Percentiles rank a stretch among this genome's conserved stretches.
phyloP scores from a whole-genome alignment of 1,139 yeast species.

The Meyerozyma athensensis region DNA sequence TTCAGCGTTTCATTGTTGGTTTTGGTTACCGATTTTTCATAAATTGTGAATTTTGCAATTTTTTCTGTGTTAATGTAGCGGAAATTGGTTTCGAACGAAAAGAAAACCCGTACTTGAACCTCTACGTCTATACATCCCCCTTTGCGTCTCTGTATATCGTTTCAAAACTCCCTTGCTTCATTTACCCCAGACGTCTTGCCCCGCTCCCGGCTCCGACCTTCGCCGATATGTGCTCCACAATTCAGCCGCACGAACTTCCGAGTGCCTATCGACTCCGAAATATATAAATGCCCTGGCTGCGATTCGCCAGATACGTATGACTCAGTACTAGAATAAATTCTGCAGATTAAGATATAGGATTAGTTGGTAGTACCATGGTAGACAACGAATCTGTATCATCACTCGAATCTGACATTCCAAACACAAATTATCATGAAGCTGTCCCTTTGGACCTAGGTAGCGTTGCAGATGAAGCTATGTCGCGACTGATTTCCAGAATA shows the following conservation, averaged over 20 bases:
- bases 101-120: no score
- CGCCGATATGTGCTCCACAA: background rate
- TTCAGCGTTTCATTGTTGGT: no score
- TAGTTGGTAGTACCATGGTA: no score
- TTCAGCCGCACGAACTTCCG: background rate
- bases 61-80: no score
- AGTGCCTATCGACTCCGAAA: background rate
- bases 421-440: conserved; percentile 8
- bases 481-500: conserved; percentile 14
- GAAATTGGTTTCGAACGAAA: no score
- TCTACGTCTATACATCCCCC: background rate
- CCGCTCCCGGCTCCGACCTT: conserved; percentile 1
- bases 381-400: background rate
- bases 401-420: background rate
- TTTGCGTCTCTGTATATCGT: background rate
- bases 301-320: background rate
- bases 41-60: no score
- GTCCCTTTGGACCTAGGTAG: conserved; percentile 14
- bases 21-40: no score
- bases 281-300: background rate
- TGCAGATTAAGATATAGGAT: no score
- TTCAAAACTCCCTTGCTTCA: background rate
- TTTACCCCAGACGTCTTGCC: background rate
- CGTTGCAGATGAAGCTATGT: conserved; percentile 18
- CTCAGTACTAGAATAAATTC: no score